A percentile compares a stretch with the other conserved stretches of the same genome.
phyloP scores from a whole-genome alignment of 176 grass and related monocot genomes.

The Typha latifolia region DNA sequence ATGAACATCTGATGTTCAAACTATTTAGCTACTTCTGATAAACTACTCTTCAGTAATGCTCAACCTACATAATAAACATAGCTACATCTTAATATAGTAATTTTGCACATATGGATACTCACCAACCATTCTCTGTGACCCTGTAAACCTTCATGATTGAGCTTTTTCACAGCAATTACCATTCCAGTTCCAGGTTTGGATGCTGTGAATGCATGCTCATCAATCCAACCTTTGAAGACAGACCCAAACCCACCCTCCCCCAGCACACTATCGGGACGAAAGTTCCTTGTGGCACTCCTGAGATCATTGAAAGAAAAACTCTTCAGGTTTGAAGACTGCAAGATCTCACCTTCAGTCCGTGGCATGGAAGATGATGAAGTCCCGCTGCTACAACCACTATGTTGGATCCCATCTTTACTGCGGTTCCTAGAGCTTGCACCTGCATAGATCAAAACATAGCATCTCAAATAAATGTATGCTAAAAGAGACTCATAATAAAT shows the following conservation, averaged over 20 bases:
- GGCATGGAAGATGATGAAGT: conserved; percentile 54
- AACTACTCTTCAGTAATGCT: not conserved
- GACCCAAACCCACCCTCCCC: conserved; percentile 81
- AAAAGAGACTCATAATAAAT: not conserved
- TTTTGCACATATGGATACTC: conserved; percentile 7
- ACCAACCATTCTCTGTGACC: conserved; percentile 92
- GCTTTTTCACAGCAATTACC: conserved; percentile 72
- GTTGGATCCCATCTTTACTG: conserved; percentile 42
- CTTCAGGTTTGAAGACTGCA: conserved; percentile 60
- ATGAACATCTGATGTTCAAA: not conserved
- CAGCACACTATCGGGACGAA: conserved; percentile 70
- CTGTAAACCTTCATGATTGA: conserved; percentile 72
- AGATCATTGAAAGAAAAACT: conserved; percentile 52
- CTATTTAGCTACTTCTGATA: not conserved
- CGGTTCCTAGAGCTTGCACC: conserved; percentile 44
- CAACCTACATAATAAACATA: not conserved
- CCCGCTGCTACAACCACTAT: conserved; percentile 54
- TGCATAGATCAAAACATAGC: conserved; percentile 14
- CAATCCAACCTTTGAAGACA: conserved; percentile 88
- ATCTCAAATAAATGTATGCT: conserved; percentile 2
- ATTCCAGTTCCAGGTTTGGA: conserved; percentile 65
- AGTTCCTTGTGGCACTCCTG: conserved; percentile 74
- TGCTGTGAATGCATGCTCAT: conserved; percentile 49
- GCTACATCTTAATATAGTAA: not conserved
- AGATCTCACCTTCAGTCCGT: conserved; percentile 54